phyloP scores from a whole-genome alignment of 305 asterid species.

The Fraxinus dipetala region DNA sequence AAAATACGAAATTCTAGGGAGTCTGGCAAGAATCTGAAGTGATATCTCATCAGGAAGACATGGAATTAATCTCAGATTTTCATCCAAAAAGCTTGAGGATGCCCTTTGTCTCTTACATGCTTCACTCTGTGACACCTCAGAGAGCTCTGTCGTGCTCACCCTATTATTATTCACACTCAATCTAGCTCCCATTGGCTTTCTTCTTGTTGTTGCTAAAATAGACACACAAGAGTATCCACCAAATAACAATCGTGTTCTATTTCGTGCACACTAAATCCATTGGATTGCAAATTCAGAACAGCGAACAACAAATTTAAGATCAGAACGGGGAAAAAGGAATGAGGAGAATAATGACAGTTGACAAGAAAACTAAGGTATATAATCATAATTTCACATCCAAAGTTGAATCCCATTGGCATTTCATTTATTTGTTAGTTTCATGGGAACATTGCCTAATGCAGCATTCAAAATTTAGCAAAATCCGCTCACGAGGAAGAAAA shows the following conservation, averaged over 20 bases:
- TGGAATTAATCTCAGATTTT: constrained; percentile 57
- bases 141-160: constrained; percentile 34
- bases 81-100: constrained; percentile 59
- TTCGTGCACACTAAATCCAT: constrained; percentile 3
- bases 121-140: constrained; percentile 49
- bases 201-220: constrained; percentile 13
- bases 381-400: constrained; percentile 4
- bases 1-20: constrained; percentile 60
- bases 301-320: constrained; percentile 12
- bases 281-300: constrained; percentile 8
- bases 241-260: constrained; percentile 10
- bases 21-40: constrained; percentile 69
- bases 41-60: constrained; percentile 82
- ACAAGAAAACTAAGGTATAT: neutral
- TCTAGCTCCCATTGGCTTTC: constrained; percentile 57
- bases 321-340: neutral
- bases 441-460: neutral
- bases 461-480: neutral
- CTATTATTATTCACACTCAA: constrained; percentile 50
- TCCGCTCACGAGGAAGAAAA: neutral
- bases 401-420: neutral
- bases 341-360: neutral
- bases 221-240: constrained; percentile 12
- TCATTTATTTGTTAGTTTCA: neutral
- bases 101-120: constrained; percentile 67